Evolutionary conservation across 208 protist genomes (phyloP), one percentile per base, ranked within the genome.

Genomic region (Acanthamoeba castellanii): DNA sequence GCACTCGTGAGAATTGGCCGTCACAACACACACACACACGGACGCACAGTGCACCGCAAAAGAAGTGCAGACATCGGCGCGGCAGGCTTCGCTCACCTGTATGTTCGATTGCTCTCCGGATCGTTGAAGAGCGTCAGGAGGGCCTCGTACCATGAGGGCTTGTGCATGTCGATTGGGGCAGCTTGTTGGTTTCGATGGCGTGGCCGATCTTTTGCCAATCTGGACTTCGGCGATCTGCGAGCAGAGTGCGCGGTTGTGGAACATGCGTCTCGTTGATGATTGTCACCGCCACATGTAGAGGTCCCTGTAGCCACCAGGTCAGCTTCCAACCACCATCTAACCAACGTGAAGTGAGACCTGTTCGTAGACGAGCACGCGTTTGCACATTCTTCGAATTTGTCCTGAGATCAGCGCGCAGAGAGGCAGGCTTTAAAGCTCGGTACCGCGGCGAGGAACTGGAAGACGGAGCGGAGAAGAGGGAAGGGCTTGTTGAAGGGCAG

Each of bases 221-320:
- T 94, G 90, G 25, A 68, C 70, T 37, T 94, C 90, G 37, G 90
- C 84, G 30, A 94, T 64, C 50, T 84, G 61, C 5, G 90, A 78
- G 37, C 90, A 94, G 47, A 94, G 61, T 4, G 90, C 32, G 50
- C 90, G 64, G 90, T 94, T 94, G 45, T 84, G 27, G 52, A 94
- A 94, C 37, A 94, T n/a, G n/a, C n/a, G n/a, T 94, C 68, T 94
- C 70, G 68, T 84, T n/a, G n/a, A n/a, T 94, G 90, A 94, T 84
- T 3, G 90, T 84, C 37, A 34, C 42, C 25, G 90, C 90, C n/a
- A 84, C 70, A n/a, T n/a, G 20, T 94, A 64, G 32, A 94, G 61
- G 30, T 61, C n/a, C 55, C 55, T 59, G 20, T 47, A 0, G 45
- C 13, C 45, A 47, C 45, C 45, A 47, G 45, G 45, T 47, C 45